A percentile compares a stretch with the other conserved stretches of the same genome.
Evolutionary conservation across 2,329 filamentous ascomycete species (phyloP).

Genomic region (Colletotrichum falcatum): DNA sequence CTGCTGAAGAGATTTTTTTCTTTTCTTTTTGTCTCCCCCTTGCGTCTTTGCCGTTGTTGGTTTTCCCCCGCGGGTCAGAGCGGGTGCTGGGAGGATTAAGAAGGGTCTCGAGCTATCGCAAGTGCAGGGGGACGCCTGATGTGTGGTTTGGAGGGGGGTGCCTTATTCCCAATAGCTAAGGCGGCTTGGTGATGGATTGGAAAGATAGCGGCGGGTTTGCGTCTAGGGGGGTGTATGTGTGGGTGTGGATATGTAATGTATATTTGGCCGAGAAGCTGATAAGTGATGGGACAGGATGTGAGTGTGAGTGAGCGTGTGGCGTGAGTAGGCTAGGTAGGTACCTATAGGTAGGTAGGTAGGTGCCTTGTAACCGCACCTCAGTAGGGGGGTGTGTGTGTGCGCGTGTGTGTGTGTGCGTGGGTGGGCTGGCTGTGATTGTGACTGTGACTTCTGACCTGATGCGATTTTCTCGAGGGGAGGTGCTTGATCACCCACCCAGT

Average conservation of each 20-base stretch:
- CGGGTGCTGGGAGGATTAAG: constrained; percentile 40
- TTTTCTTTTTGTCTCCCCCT: neutral
- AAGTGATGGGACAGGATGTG: constrained; percentile 29
- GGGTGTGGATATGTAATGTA: constrained; percentile 20
- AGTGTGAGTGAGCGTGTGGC: neutral
- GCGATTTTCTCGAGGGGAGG: constrained; percentile 5
- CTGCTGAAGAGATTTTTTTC: constrained; percentile 38
- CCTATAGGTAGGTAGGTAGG: neutral
- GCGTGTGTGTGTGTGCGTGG: neutral
- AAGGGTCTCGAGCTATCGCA: constrained; percentile 38
- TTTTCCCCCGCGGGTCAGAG: constrained; percentile 33
- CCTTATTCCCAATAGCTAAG: constrained; percentile 37
- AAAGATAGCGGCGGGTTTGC: constrained; percentile 39
- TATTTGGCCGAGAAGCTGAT: constrained; percentile 43
- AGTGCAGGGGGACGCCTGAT: constrained; percentile 39
- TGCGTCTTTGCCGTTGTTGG: constrained; percentile 4
- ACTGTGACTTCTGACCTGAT: constrained; percentile 24
- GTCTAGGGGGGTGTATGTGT: constrained; percentile 30
- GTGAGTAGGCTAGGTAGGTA: constrained; percentile 1
- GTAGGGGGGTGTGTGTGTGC: constrained; percentile 4
- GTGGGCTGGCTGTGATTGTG: constrained; percentile 13
- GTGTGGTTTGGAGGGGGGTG: constrained; percentile 16
- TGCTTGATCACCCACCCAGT: constrained; percentile 10
- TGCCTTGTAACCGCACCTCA: too few relatives aligned
- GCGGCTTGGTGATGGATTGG: constrained; percentile 39